Percentiles rank a stretch among this genome's conserved stretches.
These are phyloP conservation scores for Colletotrichum lindemuthianum DNA, from an alignment of 2,329 filamentous ascomycete species.

Conservation along the genomic window DNA sequence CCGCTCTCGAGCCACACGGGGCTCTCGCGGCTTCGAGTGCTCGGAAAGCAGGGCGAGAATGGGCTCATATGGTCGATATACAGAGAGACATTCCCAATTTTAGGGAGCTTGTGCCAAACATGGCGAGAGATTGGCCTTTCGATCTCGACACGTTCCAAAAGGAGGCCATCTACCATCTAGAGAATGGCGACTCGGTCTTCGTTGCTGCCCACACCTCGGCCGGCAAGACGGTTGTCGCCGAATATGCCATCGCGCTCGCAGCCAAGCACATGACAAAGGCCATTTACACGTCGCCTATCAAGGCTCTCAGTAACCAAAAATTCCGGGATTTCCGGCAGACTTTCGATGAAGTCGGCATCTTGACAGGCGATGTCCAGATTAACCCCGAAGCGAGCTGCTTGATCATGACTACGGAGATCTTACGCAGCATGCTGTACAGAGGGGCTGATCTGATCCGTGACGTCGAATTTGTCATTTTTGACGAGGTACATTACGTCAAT, in stretches of 20 bases:
- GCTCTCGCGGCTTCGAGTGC: conserved; percentile 76
- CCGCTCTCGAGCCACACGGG: conserved; percentile 86
- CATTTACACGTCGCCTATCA: conserved; percentile 98
- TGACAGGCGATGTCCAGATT: conserved; percentile 98
- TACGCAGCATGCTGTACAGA: conserved; percentile 97
- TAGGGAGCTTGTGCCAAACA: conserved; percentile 89
- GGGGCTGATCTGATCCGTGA: conserved; percentile 96
- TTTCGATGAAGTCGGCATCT: conserved; percentile 95
- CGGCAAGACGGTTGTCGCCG: conserved; percentile 96
- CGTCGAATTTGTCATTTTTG: conserved; percentile 98
- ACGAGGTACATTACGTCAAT: conserved; percentile 99
- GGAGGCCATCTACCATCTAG: conserved; percentile 96
- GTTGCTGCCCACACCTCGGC: conserved; percentile 98
- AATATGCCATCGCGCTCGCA: conserved; percentile 96
- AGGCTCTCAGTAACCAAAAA: conserved; percentile 97
- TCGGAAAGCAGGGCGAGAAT: conserved; percentile 83
- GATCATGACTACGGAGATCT: conserved; percentile 99
- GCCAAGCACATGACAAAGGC: conserved; percentile 99
- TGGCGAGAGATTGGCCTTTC: conserved; percentile 96
- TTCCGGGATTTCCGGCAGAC: conserved; percentile 91
- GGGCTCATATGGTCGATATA: conserved; percentile 98
- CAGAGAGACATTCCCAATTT: conserved; percentile 96
- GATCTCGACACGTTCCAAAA: conserved; percentile 99
- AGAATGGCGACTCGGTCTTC: conserved; percentile 96
- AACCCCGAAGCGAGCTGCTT: conserved; percentile 96